Evolutionary conservation across 75 land plant genomes (phyloP).

Genomic region (Cryptomeria japonica): DNA sequence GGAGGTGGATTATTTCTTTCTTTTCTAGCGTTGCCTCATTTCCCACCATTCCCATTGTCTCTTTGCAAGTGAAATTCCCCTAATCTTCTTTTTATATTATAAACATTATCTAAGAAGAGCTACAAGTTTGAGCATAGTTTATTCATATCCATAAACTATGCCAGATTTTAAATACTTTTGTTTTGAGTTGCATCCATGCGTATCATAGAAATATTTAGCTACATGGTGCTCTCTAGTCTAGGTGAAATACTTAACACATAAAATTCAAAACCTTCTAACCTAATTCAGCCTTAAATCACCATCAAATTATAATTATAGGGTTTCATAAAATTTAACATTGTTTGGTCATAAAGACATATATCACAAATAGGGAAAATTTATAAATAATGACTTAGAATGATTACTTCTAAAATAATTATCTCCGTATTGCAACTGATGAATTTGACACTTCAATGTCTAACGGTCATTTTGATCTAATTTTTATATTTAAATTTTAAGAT

Average conservation of each 20-base stretch:
- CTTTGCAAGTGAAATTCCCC: slow-evolving; percentile 38
- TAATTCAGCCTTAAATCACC: too few relatives aligned
- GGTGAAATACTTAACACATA: slow-evolving; percentile 21
- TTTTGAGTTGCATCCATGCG: slow-evolving; percentile 53
- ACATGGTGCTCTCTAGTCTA: slow-evolving; percentile 89
- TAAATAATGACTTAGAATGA: too few relatives aligned
- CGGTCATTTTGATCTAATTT: too few relatives aligned
- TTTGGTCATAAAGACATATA: too few relatives aligned
- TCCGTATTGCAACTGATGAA: too few relatives aligned
- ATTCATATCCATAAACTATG: background rate
- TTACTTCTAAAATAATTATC: too few relatives aligned
- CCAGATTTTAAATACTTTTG: background rate
- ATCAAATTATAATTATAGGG: background rate
- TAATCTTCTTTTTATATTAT: background rate
- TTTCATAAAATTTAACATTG: background rate
- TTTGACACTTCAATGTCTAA: too few relatives aligned
- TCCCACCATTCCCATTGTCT: slow-evolving; percentile 56
- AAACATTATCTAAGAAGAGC: background rate
- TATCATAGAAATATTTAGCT: slow-evolving; percentile 87
- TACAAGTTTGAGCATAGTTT: background rate
- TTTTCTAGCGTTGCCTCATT: slow-evolving; percentile 52
- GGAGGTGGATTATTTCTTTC: too few relatives aligned
- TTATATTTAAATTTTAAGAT: too few relatives aligned
- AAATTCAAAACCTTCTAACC: background rate
- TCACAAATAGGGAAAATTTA: too few relatives aligned